Conservation (phyloP, 176 grass and related monocot genomes). For the Pontederia crassipes region DNA sequence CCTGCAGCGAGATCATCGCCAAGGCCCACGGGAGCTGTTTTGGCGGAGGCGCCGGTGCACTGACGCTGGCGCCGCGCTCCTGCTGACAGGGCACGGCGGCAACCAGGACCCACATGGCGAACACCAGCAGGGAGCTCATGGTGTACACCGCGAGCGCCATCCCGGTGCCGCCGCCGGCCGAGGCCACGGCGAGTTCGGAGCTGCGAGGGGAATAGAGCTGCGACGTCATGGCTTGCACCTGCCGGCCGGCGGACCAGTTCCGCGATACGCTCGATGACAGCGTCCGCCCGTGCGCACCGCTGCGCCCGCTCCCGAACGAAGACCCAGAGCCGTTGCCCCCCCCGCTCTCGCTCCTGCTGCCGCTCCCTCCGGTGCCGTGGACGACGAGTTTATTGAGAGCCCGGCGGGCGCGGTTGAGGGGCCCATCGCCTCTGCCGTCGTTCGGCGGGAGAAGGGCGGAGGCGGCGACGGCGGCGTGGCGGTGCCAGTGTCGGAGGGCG, state of each 20-base stretch:
- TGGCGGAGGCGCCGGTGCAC: conserved; percentile 33
- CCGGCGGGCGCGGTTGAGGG: conserved; percentile 54
- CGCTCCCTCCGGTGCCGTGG: not conserved
- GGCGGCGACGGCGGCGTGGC: conserved; percentile 53
- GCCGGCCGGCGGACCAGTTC: conserved; percentile 64
- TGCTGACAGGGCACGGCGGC: conserved; percentile 60
- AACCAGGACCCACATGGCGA: conserved; percentile 66
- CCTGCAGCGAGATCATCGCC: conserved; percentile 53
- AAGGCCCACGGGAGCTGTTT: conserved; percentile 62
- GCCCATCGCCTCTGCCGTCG: not conserved
- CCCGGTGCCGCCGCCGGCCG: conserved; percentile 22
- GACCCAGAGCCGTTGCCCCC: conserved; percentile 7
- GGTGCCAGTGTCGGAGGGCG: conserved; percentile 56
- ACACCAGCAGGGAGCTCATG: conserved; percentile 76
- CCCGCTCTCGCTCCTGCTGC: not conserved
- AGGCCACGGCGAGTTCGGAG: conserved; percentile 4
- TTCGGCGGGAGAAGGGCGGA: conserved; percentile 34
- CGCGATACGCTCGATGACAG: conserved; percentile 62
- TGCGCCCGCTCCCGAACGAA: not conserved
- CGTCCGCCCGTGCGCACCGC: conserved; percentile 16
- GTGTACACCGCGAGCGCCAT: conserved; percentile 71
- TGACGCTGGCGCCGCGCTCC: conserved; percentile 1
- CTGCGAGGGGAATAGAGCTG: conserved; percentile 37
- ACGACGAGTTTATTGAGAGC: conserved; percentile 47
- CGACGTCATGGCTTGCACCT: conserved; percentile 51